A percentile compares a stretch with the other conserved stretches of the same genome.
These are phyloP conservation scores for Aspergillus calidoustus DNA, from an alignment of 2,329 filamentous ascomycete genomes.

Conservation along the genomic window DNA sequence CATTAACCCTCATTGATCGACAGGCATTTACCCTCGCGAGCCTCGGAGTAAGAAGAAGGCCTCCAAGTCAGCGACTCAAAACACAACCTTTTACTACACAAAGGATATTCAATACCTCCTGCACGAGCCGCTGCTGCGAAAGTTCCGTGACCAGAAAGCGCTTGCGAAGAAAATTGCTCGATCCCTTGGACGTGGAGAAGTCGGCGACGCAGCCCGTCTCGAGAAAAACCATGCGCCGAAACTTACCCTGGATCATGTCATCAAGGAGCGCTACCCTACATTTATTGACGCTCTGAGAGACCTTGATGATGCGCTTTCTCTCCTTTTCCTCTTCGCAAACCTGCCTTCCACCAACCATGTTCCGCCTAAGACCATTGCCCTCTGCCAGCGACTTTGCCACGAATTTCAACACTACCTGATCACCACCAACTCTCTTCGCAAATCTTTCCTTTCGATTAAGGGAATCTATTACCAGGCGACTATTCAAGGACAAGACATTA, in stretches of 20 bases:
- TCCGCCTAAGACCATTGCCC: constrained; percentile 91
- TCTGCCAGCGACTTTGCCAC: constrained; percentile 88
- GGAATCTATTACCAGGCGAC: constrained; percentile 99
- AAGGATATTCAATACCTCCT: constrained; percentile 99
- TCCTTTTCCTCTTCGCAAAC: constrained; percentile 97
- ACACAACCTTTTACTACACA: constrained; percentile 88
- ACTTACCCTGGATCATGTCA: constrained; percentile 93
- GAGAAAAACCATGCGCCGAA: constrained; percentile 90
- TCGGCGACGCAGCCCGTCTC: constrained; percentile 82
- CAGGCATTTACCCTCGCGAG: constrained; percentile 93
- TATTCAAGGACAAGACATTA: constrained; percentile 93
- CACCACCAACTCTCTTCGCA: constrained; percentile 84
- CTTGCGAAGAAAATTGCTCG: constrained; percentile 97
- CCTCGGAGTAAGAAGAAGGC: constrained; percentile 97
- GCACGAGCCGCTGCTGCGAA: constrained; percentile 90
- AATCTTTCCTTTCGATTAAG: constrained; percentile 98
- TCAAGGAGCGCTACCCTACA: constrained; percentile 96
- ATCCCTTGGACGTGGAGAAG: constrained; percentile 88
- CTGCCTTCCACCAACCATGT: constrained; percentile 88
- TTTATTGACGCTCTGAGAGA: constrained; percentile 94
- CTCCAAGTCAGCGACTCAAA: constrained; percentile 84
- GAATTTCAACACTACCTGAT: constrained; percentile 99
- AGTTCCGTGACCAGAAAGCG: constrained; percentile 96
- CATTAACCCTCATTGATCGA: constrained; percentile 22
- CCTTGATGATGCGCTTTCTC: constrained; percentile 92